Percentiles rank a stretch among this genome's conserved stretches.
These are phyloP conservation scores for Penicillium robsamsonii DNA, from an alignment of 495 filamentous ascomycete species.

Conservation along the genomic window DNA sequence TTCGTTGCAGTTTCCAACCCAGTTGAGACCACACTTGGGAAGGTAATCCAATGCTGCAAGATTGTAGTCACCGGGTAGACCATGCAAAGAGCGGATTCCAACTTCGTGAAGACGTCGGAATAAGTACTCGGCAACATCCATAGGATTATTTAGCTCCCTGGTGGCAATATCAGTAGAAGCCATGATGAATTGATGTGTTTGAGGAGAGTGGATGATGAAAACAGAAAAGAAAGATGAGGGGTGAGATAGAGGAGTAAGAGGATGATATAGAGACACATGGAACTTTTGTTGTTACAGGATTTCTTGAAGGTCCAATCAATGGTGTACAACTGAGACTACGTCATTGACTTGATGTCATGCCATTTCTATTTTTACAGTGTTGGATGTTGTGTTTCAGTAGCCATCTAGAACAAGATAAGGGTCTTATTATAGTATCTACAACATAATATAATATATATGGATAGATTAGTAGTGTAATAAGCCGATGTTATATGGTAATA, in stretches of 20 bases:
- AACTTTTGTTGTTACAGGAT: neutral
- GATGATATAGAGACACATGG: neutral
- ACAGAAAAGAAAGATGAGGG: neutral
- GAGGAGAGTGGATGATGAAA: neutral
- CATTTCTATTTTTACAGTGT: neutral
- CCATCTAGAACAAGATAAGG: neutral
- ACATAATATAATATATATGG: no score
- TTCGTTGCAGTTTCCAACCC: slow-evolving; percentile 72
- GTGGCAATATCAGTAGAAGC: slow-evolving; percentile 56
- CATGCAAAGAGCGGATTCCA: slow-evolving; percentile 60
- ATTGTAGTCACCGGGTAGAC: slow-evolving; percentile 61
- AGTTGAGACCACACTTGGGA: slow-evolving; percentile 54
- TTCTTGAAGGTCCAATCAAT: neutral
- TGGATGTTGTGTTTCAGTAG: neutral
- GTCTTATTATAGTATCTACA: neutral
- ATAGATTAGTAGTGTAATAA: neutral
- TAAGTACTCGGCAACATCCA: slow-evolving; percentile 61
- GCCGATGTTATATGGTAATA: slow-evolving; percentile 3
- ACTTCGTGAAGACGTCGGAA: slow-evolving; percentile 63
- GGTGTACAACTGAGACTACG: slow-evolving; percentile 19
- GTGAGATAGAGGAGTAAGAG: neutral
- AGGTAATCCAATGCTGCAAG: slow-evolving; percentile 61
- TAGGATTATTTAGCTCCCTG: slow-evolving; percentile 51
- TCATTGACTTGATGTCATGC: slow-evolving; percentile 47
- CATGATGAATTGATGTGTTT: slow-evolving; percentile 15